A percentile compares a stretch with the other conserved stretches of the same genome.
Evolutionary conservation across 2,329 filamentous ascomycete genomes (phyloP).

Genomic region (Aureobasidium subglaciale): DNA sequence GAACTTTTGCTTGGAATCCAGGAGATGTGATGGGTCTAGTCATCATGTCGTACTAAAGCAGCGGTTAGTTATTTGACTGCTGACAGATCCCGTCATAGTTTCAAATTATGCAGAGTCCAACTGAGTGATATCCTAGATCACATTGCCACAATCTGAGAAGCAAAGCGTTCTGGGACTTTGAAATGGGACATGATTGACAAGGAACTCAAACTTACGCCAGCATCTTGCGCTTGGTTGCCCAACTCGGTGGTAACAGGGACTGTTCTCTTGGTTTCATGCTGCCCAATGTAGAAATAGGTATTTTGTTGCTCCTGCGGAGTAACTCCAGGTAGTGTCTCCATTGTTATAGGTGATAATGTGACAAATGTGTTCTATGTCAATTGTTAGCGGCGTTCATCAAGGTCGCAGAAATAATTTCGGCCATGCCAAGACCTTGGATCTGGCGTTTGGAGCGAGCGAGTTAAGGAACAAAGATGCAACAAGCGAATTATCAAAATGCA

Average conservation of each 20-base stretch:
- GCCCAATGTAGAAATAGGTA: constrained; percentile 61
- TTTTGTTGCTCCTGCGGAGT: constrained; percentile 26
- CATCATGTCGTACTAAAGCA: constrained; percentile 64
- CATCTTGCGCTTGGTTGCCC: constrained; percentile 54
- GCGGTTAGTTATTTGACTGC: background rate
- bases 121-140: background rate
- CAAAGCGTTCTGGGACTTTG: too few species aligned
- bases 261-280: constrained; percentile 61
- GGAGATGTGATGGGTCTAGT: constrained; percentile 71
- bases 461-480: too few species aligned
- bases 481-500: too few species aligned
- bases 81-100: background rate
- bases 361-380: background rate
- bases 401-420: constrained; percentile 12
- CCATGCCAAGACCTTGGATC: background rate
- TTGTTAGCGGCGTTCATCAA: background rate
- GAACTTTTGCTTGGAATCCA: constrained; percentile 63
- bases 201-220: constrained; percentile 54
- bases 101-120: too few species aligned
- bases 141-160: background rate
- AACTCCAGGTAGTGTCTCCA: constrained; percentile 14
- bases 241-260: constrained; percentile 57
- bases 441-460: background rate
- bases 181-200: too few species aligned
- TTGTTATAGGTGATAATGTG: background rate